Percentiles rank a stretch among this genome's conserved stretches.
Conservation (phyloP, 2,329 filamentous ascomycete species). For the Epicoccum sorghinum region DNA sequence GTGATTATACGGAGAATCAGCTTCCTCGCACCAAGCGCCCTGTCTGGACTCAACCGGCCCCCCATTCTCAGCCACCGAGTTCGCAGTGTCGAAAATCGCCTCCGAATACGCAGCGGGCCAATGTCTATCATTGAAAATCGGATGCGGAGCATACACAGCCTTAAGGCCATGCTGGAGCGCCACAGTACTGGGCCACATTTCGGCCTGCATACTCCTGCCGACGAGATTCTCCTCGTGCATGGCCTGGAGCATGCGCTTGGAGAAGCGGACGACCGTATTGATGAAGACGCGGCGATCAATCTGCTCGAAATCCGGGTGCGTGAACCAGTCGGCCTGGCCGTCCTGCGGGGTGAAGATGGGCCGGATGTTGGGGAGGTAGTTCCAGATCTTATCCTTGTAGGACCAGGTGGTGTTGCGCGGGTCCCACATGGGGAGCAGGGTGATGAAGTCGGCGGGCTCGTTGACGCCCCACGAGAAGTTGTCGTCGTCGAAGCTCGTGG, state of each 20-base stretch:
- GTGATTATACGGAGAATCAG: slow-evolving; percentile 53
- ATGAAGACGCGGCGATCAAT: slow-evolving; percentile 81
- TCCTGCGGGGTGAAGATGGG: slow-evolving; percentile 89
- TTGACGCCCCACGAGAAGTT: slow-evolving; percentile 85
- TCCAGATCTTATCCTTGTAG: slow-evolving; percentile 58
- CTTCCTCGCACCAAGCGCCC: slow-evolving; percentile 52
- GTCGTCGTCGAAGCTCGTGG: slow-evolving; percentile 76
- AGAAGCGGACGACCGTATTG: slow-evolving; percentile 86
- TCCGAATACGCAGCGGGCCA: slow-evolving; percentile 85
- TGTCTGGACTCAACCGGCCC: slow-evolving; percentile 67
- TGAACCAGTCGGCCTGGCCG: slow-evolving; percentile 62
- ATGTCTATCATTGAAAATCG: slow-evolving; percentile 82
- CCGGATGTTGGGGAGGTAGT: slow-evolving; percentile 61
- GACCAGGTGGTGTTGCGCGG: slow-evolving; percentile 84
- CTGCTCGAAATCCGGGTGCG: slow-evolving; percentile 54
- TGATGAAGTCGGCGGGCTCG: slow-evolving; percentile 90
- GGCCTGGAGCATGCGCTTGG: slow-evolving; percentile 74
- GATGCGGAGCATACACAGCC: slow-evolving; percentile 88
- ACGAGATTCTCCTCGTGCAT: slow-evolving; percentile 93
- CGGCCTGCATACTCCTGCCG: slow-evolving; percentile 89
- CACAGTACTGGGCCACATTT: slow-evolving; percentile 93
- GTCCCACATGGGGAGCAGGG: slow-evolving; percentile 90
- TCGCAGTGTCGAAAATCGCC: slow-evolving; percentile 72
- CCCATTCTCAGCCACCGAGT: slow-evolving; percentile 29
- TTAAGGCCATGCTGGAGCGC: slow-evolving; percentile 92